These are phyloP conservation scores for Rhizophora apiculata DNA, from an alignment of 345 rosid species.

Conservation along the genomic window DNA sequence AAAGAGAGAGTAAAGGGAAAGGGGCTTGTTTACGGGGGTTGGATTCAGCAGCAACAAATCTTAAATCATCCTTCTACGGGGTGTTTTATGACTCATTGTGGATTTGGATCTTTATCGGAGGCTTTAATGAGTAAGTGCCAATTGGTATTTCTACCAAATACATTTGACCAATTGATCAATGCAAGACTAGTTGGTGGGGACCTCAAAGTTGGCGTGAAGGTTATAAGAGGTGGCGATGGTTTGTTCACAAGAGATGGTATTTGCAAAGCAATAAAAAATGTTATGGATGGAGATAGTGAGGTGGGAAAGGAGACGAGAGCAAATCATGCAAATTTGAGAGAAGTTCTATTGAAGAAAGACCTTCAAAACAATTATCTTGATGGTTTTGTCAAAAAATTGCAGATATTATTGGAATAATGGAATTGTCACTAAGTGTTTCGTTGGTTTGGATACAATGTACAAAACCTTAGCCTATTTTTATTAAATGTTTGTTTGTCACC, in stretches of 20 bases:
- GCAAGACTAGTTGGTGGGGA: constrained; percentile 37
- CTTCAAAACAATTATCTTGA: constrained; percentile 34
- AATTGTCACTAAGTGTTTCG: no score
- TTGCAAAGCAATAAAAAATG: constrained; percentile 33
- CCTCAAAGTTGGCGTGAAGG: constrained; percentile 14
- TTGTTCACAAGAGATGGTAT: constrained; percentile 26
- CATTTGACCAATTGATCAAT: constrained; percentile 42
- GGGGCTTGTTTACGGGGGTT: constrained; percentile 31
- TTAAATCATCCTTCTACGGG: constrained; percentile 35
- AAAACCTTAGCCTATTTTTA: no score
- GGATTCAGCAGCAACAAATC: constrained; percentile 36
- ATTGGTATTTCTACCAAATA: constrained; percentile 37
- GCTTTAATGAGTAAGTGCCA: constrained; percentile 37
- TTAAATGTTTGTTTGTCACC: no score
- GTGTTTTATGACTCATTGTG: constrained; percentile 49
- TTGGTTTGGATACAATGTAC: no score
- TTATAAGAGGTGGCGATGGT: constrained; percentile 36
- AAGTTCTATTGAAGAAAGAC: constrained; percentile 19
- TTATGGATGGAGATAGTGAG: constrained; percentile 34
- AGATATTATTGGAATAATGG: no score
- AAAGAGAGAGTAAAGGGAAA: constrained; percentile 15
- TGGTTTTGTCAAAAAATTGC: constrained; percentile 14
- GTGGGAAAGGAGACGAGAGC: constrained; percentile 19
- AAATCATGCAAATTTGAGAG: constrained; percentile 30
- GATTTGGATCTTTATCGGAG: constrained; percentile 36